Conservation (phyloP, 352 stramenopile genomes). For the Phytophthora agathidicida region DNA sequence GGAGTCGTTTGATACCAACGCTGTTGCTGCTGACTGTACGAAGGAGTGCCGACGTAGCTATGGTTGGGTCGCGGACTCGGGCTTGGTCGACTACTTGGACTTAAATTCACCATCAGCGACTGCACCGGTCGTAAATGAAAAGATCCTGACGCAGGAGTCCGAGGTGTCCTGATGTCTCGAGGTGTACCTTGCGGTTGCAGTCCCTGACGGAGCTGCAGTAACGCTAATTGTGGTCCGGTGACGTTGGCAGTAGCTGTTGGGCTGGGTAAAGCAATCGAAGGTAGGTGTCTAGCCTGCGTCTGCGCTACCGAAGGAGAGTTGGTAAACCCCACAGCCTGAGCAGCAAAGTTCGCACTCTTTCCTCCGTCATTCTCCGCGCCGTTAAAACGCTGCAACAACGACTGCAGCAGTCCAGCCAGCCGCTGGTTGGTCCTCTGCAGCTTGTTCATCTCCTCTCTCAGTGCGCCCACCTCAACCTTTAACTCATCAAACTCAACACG, state of each 20-base stretch:
- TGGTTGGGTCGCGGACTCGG: conserved; percentile 31
- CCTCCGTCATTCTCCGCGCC: conserved; percentile 17
- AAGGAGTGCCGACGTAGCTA: conserved; percentile 32
- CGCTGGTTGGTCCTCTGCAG: conserved; percentile 74
- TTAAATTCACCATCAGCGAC: conserved; percentile 41
- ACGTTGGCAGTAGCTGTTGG: conserved; percentile 25
- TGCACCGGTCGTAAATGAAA: conserved; percentile 60
- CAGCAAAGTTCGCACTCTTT: conserved; percentile 6
- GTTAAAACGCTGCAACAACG: conserved; percentile 41
- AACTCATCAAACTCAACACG: conserved; percentile 80
- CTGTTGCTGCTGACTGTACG: conserved; percentile 32
- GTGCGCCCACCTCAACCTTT: conserved; percentile 48
- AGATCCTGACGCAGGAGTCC: conserved; percentile 31
- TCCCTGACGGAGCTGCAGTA: conserved; percentile 42
- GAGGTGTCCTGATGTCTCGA: conserved; percentile 30
- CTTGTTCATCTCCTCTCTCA: conserved; percentile 75
- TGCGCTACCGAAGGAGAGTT: conserved; percentile 20
- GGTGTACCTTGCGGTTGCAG: conserved; percentile 26
- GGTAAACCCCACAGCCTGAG: conserved; percentile 5
- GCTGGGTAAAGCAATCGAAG: conserved; percentile 34
- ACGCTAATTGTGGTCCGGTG: conserved; percentile 28
- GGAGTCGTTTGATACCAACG: conserved; percentile 29
- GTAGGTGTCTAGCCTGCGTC: conserved; percentile 18
- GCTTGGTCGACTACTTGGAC: conserved; percentile 28
- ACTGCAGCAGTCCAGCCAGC: conserved; percentile 61